Conservation (phyloP, 331 rosid species). For the Quercus phellos region DNA sequence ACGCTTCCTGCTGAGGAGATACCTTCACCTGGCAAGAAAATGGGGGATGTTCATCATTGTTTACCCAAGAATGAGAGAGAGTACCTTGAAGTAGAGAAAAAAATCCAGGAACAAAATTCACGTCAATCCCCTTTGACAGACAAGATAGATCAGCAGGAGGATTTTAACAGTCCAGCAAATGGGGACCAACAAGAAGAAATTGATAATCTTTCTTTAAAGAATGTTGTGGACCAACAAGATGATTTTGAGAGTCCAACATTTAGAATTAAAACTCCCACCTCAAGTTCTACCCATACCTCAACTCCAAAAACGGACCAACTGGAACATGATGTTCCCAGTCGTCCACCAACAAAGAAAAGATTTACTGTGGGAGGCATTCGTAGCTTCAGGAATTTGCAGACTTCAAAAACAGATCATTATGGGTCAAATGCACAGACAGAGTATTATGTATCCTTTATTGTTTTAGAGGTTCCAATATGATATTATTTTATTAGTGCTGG, state of each 20-base stretch:
- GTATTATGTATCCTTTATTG: slow-evolving; percentile 61
- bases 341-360: slow-evolving; percentile 31
- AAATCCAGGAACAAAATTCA: slow-evolving; percentile 30
- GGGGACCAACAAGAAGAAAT: slow-evolving; percentile 35
- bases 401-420: slow-evolving; percentile 32
- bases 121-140: slow-evolving; percentile 32
- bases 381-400: slow-evolving; percentile 40
- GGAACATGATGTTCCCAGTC: slow-evolving; percentile 27
- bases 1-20: slow-evolving; percentile 22
- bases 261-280: slow-evolving; percentile 42
- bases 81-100: slow-evolving; percentile 23
- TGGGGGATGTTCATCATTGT: slow-evolving; percentile 24
- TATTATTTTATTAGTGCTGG: slow-evolving; percentile 2
- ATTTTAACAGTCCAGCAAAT: slow-evolving; percentile 32
- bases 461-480: slow-evolving; percentile 16
- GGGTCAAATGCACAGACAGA: slow-evolving; percentile 27
- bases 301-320: slow-evolving; percentile 35
- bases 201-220: slow-evolving; percentile 27
- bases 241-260: slow-evolving; percentile 55
- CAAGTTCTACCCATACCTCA: slow-evolving; percentile 48
- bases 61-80: slow-evolving; percentile 35
- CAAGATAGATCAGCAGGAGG: slow-evolving; percentile 26
- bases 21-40: slow-evolving; percentile 31
- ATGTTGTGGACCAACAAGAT: slow-evolving; percentile 40
- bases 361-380: slow-evolving; percentile 38